Evolutionary conservation across 345 rosid species (phyloP), one percentile per base, ranked within the genome.

Genomic region (Mangifera indica): DNA sequence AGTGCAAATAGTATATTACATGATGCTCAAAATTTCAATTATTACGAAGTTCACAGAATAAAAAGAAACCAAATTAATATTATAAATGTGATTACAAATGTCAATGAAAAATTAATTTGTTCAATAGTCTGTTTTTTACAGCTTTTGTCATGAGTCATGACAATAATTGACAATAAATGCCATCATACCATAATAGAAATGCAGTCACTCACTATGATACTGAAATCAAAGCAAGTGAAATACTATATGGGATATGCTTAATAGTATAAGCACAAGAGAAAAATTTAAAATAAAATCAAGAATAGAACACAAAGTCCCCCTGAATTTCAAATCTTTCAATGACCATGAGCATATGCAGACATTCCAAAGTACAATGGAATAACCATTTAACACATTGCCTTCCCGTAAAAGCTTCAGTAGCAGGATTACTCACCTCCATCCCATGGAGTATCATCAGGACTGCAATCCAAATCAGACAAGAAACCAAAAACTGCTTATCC

Each of bases 381-480:
- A 52, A 69, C 24, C 11, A 40, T 52, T 52, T 24, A 21, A 51
- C 18, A 55, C 40, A 67, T 71, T 25, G 44, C 57, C 34, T 70
- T 71, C 13, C n/a, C 48, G 42, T 25, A 37, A 8, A 63, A 63
- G 65, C 63, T 22, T 26, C 8, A 56, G 20, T 61, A 34, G 22
- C 67, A 25, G 57, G 15, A 76, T 69, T 34, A 72, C 84, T 78
- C 72, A 91, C 93, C 97, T 86, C 94, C 94, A 73, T 91, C 97
- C 94, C 97, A 91, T 1, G 93, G 90, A 32, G 89, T 84, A 78
- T 87, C 94, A 69, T 87, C 91, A 68, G 91, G 97, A 49, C 93
- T 89, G 86, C 82, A 80, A 87, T 48, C 59, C 53, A 76, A 74
- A 71, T 42, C 59, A 80, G 21, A 56, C 66, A 60, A 79, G 76